These are phyloP conservation scores for Fulvia fulva DNA, from an alignment of 2,329 filamentous ascomycete genomes.

Conservation along the genomic window DNA sequence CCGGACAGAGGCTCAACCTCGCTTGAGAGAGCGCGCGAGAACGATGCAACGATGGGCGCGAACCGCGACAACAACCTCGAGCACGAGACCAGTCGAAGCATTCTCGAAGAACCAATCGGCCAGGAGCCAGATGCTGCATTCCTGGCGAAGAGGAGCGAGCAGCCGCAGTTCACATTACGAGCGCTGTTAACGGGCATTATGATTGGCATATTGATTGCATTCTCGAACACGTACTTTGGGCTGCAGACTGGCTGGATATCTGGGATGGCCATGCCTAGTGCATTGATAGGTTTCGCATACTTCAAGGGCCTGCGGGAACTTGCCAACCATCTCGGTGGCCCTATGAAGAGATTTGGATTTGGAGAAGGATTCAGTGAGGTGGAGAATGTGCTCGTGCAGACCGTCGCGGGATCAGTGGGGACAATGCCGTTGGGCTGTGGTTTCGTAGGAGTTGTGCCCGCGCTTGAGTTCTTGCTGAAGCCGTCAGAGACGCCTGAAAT, in stretches of 20 bases:
- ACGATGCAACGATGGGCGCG: constrained; percentile 5
- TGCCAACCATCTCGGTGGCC: constrained; percentile 52
- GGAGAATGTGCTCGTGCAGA: constrained; percentile 95
- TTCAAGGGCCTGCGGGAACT: constrained; percentile 75
- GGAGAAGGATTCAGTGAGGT: constrained; percentile 76
- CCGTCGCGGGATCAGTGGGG: constrained; percentile 88
- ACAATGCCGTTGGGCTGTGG: constrained; percentile 96
- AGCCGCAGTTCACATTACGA: constrained; percentile 71
- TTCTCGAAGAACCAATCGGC: constrained; percentile 25
- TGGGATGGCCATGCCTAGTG: constrained; percentile 95
- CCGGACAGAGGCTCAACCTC: constrained; percentile 31
- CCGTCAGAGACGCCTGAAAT: constrained; percentile 56
- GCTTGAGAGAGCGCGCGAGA: constrained; percentile 1
- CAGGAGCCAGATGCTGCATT: constrained; percentile 29
- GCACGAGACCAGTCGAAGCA: constrained; percentile 21
- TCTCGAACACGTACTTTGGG: constrained; percentile 99
- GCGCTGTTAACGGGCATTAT: constrained; percentile 73
- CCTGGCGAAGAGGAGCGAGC: constrained; percentile 26
- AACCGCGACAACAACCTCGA: constrained; percentile 16
- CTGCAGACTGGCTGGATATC: constrained; percentile 81
- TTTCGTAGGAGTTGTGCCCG: constrained; percentile 91
- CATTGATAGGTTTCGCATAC: constrained; percentile 88
- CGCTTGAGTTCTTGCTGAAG: constrained; percentile 79
- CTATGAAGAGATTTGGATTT: constrained; percentile 21
- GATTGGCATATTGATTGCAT: constrained; percentile 88